phyloP scores from a whole-genome alignment of 2,329 filamentous ascomycete genomes.

The Ploettnerulaceae sp. region DNA sequence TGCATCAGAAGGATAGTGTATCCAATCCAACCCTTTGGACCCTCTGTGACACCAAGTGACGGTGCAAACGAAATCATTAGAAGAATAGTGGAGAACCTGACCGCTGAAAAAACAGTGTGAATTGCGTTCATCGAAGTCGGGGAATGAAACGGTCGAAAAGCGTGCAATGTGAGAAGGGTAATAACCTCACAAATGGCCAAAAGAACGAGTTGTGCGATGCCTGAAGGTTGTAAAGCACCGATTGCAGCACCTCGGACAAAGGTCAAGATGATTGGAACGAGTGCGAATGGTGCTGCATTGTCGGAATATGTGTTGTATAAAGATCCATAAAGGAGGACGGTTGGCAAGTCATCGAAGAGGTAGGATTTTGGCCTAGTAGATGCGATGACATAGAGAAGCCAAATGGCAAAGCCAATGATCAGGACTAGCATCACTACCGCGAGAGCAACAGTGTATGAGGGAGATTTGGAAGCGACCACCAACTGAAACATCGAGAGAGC shows the following conservation, averaged over 20 bases:
- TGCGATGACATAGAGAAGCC: conserved; percentile 77
- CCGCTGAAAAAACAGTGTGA: conserved; percentile 74
- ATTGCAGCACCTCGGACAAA: conserved; percentile 85
- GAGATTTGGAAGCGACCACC: conserved; percentile 65
- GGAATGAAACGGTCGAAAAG: conserved; percentile 83
- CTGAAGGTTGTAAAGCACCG: conserved; percentile 86
- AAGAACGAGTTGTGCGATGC: conserved; percentile 87
- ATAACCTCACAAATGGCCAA: conserved; percentile 93
- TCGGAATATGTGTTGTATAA: conserved; percentile 98
- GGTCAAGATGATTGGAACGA: conserved; percentile 80
- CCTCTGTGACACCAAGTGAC: conserved; percentile 70
- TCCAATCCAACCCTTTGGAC: conserved; percentile 87
- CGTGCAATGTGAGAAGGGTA: conserved; percentile 77
- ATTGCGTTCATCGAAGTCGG: conserved; percentile 98
- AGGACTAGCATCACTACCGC: conserved; percentile 70
- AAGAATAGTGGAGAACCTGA: conserved; percentile 71
- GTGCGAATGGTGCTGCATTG: conserved; percentile 82
- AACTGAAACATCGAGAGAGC: conserved; percentile 88
- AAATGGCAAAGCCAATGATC: conserved; percentile 68
- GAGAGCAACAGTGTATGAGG: conserved; percentile 65
- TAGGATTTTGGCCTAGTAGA: conserved; percentile 77
- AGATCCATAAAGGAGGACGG: conserved; percentile 83
- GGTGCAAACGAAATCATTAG: conserved; percentile 82
- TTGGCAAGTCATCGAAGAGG: conserved; percentile 89
- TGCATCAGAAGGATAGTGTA: conserved; percentile 88